Conservation (phyloP, 306 rosid genomes). For the Alnus rubra region DNA sequence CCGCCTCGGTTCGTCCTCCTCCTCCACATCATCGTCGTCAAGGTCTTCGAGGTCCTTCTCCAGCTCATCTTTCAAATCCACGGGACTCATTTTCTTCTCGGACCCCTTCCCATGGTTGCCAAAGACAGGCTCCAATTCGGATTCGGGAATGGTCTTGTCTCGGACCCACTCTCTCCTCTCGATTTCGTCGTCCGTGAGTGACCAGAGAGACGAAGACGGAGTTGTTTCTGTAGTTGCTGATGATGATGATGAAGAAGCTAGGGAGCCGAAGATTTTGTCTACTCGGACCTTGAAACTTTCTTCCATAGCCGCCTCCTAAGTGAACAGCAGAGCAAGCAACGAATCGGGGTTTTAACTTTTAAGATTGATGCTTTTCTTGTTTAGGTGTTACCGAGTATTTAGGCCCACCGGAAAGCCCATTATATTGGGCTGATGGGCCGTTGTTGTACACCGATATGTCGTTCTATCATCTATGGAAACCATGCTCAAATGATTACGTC, state of each 20-base stretch:
- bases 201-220: slow-evolving; percentile 56
- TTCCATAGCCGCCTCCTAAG: slow-evolving; percentile 39
- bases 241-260: slow-evolving; percentile 14
- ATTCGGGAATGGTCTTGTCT: slow-evolving; percentile 41
- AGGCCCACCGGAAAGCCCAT: not conserved
- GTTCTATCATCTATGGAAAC: too few relatives aligned
- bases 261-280: slow-evolving; percentile 49
- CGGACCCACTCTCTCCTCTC: slow-evolving; percentile 44
- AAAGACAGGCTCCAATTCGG: slow-evolving; percentile 26
- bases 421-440: too few relatives aligned
- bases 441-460: too few relatives aligned
- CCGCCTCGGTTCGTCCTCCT: slow-evolving; percentile 2
- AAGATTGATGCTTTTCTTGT: not conserved
- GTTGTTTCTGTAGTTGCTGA: not conserved
- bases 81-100: not conserved
- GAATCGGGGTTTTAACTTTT: not conserved
- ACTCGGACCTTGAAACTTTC: slow-evolving; percentile 61
- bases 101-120: not conserved
- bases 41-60: slow-evolving; percentile 58
- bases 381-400: not conserved
- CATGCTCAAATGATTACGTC: too few relatives aligned
- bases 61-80: slow-evolving; percentile 23
- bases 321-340: not conserved
- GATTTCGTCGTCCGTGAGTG: slow-evolving; percentile 76
- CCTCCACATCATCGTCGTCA: slow-evolving; percentile 36